Conservation (phyloP, 2,329 filamentous ascomycete genomes). For the Myriosclerotinia curreyana region DNA sequence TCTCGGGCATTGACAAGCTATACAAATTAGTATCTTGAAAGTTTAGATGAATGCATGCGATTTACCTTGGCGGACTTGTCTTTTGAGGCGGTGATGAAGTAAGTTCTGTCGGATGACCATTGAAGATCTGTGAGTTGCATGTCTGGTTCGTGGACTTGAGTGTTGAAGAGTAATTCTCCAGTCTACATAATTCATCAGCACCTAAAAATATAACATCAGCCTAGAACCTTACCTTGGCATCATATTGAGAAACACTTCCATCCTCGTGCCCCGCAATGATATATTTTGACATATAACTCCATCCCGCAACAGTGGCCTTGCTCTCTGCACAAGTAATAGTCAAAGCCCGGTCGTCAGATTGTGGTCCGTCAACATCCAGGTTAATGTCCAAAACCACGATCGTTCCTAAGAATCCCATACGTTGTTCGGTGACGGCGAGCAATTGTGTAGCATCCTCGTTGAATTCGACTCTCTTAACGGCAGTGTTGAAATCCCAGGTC, state of each 20-base stretch:
- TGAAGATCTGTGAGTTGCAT: slow-evolving; percentile 81
- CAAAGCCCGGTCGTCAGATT: slow-evolving; percentile 77
- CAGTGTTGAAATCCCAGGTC: slow-evolving; percentile 96
- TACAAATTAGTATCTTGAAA: slow-evolving; percentile 21
- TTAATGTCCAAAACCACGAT: slow-evolving; percentile 91
- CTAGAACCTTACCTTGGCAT: slow-evolving; percentile 66
- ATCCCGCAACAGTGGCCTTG: slow-evolving; percentile 96
- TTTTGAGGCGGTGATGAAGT: slow-evolving; percentile 97
- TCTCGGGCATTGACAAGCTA: slow-evolving; percentile 80
- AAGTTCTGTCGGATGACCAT: slow-evolving; percentile 89
- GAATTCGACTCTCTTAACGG: slow-evolving; percentile 98
- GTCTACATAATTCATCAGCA: slow-evolving; percentile 47
- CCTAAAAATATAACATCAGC: slow-evolving; percentile 1
- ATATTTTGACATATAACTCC: slow-evolving; percentile 91
- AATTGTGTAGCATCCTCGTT: slow-evolving; percentile 87
- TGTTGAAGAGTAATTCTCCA: slow-evolving; percentile 77
- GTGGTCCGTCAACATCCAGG: slow-evolving; percentile 76
- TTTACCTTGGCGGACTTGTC: slow-evolving; percentile 91
- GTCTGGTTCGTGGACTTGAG: slow-evolving; percentile 82
- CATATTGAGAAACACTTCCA: slow-evolving; percentile 85
- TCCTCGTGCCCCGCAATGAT: slow-evolving; percentile 98
- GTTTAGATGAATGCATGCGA: neutral
- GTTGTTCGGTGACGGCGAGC: slow-evolving; percentile 95
- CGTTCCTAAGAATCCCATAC: slow-evolving; percentile 91
- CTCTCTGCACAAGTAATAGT: slow-evolving; percentile 92